A percentile compares a stretch with the other conserved stretches of the same genome.
Conservation (phyloP, 163 green algal species). For the Chlamydomonas reinhardtii region DNA sequence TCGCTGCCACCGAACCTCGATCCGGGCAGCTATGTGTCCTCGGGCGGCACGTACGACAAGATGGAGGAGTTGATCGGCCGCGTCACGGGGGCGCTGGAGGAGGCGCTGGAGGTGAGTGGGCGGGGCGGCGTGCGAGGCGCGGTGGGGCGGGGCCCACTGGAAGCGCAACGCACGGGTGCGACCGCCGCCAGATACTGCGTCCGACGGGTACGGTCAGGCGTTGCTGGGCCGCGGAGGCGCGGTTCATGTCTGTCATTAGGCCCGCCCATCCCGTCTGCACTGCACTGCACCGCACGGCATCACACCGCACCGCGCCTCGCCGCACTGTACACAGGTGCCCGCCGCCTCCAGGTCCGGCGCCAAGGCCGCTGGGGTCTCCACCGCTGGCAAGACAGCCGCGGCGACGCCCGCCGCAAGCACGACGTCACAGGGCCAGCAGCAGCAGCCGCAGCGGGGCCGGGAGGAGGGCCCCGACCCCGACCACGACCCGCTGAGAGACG, state of each 20-base stretch:
- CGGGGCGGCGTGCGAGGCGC: neutral
- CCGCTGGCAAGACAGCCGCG: neutral
- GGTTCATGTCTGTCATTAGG: too few species aligned
- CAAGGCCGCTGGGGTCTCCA: neutral
- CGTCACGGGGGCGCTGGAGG: conserved; percentile 30
- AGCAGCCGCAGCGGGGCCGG: neutral
- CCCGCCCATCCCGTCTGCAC: too few species aligned
- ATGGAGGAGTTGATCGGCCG: conserved; percentile 41
- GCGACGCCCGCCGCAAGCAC: neutral
- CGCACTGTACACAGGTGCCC: neutral
- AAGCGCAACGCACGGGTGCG: too few species aligned
- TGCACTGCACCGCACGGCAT: too few species aligned
- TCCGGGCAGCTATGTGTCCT: conserved; percentile 6
- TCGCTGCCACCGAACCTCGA: too few species aligned
- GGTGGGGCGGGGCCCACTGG: too few species aligned
- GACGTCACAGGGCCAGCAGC: neutral
- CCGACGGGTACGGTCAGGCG: too few species aligned
- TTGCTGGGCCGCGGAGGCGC: too few species aligned
- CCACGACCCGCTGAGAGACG: conserved; percentile 5
- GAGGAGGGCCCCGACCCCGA: neutral
- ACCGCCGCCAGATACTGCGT: too few species aligned
- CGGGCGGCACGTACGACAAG: conserved; percentile 20
- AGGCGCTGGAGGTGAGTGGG: neutral
- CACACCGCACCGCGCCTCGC: too few species aligned
- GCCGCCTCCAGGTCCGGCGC: too few species aligned